Evolutionary conservation across 2,329 filamentous ascomycete genomes (phyloP).

Genomic region (Diaporthe aspalathi): DNA sequence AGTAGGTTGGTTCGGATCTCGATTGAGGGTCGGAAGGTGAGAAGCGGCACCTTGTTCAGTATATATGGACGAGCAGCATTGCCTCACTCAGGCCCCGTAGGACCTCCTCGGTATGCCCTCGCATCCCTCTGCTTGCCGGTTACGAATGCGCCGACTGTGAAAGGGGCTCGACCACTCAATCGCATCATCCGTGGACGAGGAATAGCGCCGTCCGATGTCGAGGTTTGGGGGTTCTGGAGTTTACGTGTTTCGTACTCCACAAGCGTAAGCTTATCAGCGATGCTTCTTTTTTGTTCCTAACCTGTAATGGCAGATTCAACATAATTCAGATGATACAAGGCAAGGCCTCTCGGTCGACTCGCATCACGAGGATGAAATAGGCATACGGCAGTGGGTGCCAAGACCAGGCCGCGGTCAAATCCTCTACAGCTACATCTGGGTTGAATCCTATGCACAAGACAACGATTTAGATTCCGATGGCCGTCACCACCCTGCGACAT

Average conservation of each 20-base stretch:
- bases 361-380: slow-evolving; percentile 16
- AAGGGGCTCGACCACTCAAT: slow-evolving; percentile 8
- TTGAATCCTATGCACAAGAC: background rate
- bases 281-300: background rate
- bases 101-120: background rate
- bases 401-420: slow-evolving; percentile 5
- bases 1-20: background rate
- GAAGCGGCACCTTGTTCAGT: background rate
- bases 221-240: slow-evolving; percentile 3
- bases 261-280: background rate
- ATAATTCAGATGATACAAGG: slow-evolving; percentile 18
- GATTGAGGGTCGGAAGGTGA: background rate
- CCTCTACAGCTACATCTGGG: background rate
- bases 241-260: slow-evolving; percentile 22
- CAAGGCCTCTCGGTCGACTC: slow-evolving; percentile 1
- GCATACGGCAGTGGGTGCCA: slow-evolving; percentile 17
- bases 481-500: slow-evolving; percentile 1
- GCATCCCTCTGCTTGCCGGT: background rate
- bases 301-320: slow-evolving; percentile 1
- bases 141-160: background rate
- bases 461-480: slow-evolving; percentile 10
- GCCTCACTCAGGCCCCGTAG: slow-evolving; percentile 3
- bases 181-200: background rate
- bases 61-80: slow-evolving; percentile 11
- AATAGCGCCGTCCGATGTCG: slow-evolving; percentile 11